Conservation (phyloP, 768 basidiomycete species). For the Macrolepiota fuliginosa region DNA sequence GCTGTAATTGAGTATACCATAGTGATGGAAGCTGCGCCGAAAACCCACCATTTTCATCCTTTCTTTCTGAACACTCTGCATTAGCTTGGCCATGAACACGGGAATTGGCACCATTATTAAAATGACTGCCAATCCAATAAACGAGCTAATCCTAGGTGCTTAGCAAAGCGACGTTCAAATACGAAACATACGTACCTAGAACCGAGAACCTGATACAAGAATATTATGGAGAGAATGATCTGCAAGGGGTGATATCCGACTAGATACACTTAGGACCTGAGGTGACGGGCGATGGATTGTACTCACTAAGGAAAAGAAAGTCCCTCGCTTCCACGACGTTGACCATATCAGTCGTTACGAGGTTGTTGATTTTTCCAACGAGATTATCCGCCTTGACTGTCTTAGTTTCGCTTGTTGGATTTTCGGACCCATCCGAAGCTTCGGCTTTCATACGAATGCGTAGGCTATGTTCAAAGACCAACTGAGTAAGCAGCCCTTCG, state of each 20-base stretch:
- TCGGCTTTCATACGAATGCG: conserved; percentile 57
- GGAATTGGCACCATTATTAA: conserved; percentile 11
- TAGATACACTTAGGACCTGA: conserved; percentile 4
- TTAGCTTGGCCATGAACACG: conserved; percentile 36
- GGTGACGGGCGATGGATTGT: no score
- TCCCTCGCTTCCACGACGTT: conserved; percentile 28
- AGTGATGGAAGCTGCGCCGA: conserved; percentile 44
- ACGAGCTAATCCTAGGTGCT: conserved; percentile 3
- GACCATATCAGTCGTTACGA: conserved; percentile 58
- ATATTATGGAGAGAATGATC: conserved; percentile 35
- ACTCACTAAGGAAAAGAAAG: conserved; percentile 13
- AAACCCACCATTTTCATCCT: conserved; percentile 57
- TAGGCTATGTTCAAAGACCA: conserved; percentile 43
- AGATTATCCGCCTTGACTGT: conserved; percentile 34
- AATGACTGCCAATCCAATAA: conserved; percentile 7
- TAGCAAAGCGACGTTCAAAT: background rate
- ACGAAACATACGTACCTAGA: conserved; percentile 34
- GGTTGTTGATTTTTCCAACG: conserved; percentile 71
- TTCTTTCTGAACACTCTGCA: conserved; percentile 46
- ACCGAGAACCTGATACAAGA: conserved; percentile 44
- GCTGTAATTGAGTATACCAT: conserved; percentile 32
- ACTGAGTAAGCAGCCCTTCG: conserved; percentile 42
- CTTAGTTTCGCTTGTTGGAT: background rate
- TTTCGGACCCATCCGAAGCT: conserved; percentile 14
- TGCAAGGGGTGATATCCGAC: conserved; percentile 42